Percentiles rank a stretch among this genome's conserved stretches.
These are phyloP conservation scores for Adenanthera pavonina DNA, from an alignment of 306 rosid genomes.

Conservation along the genomic window DNA sequence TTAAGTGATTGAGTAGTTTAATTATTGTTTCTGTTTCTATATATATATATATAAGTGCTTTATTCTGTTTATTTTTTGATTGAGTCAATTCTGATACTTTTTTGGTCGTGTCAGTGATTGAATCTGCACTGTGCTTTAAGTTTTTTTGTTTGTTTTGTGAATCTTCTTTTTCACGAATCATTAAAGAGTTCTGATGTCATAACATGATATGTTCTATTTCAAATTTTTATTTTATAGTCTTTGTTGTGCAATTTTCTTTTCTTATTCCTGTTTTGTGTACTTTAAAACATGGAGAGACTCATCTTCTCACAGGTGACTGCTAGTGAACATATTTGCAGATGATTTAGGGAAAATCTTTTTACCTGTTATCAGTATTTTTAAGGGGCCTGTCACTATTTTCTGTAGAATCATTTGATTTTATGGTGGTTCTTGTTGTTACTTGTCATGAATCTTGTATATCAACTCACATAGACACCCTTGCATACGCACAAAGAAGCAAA, in stretches of 20 bases:
- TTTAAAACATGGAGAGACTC: neutral
- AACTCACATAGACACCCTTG: neutral
- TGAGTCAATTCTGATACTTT: conserved; percentile 1
- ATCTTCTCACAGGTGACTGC: conserved; percentile 1
- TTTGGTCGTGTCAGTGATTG: conserved; percentile 3
- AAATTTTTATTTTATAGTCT: neutral
- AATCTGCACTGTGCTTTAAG: conserved; percentile 15
- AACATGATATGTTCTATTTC: neutral
- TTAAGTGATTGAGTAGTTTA: conserved; percentile 19
- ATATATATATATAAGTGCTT: neutral
- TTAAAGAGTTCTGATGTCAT: conserved; percentile 1
- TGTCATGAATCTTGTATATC: neutral
- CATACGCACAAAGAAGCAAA: neutral
- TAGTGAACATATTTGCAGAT: conserved; percentile 3
- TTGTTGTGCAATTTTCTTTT: neutral
- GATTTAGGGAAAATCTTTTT: neutral
- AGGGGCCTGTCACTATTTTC: neutral
- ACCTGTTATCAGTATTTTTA: neutral
- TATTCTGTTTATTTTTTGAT: conserved; percentile 12
- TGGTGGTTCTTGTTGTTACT: neutral
- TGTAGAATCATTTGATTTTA: neutral
- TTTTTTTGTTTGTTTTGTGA: neutral
- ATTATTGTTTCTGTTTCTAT: neutral
- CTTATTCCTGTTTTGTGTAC: neutral
- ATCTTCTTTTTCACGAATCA: neutral